Evolutionary conservation across 2,329 filamentous ascomycete genomes (phyloP).

Genomic region (Colletotrichum karsti): DNA sequence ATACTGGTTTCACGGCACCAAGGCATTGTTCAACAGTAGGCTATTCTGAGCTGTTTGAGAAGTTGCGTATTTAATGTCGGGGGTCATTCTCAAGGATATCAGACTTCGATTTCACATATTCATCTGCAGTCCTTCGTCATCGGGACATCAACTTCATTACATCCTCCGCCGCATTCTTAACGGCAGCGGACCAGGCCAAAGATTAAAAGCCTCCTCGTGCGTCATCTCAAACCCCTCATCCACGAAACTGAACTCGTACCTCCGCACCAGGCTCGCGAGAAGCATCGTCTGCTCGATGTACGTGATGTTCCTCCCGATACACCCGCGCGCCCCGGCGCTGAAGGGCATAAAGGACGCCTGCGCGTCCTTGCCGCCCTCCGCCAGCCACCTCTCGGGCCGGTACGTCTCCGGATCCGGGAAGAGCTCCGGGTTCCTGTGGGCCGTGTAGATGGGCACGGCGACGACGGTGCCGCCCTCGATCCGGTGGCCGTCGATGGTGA

Average conservation of each 20-base stretch:
- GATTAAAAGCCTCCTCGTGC: background rate
- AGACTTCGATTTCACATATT: no score
- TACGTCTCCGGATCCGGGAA: slow-evolving; percentile 30
- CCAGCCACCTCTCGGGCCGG: slow-evolving; percentile 45
- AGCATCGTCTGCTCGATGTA: slow-evolving; percentile 56
- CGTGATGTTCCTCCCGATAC: slow-evolving; percentile 41
- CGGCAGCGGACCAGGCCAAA: background rate
- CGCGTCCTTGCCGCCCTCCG: slow-evolving; percentile 45
- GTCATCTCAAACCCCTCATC: background rate
- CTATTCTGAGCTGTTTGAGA: no score
- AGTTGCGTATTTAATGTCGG: no score
- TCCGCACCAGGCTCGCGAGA: slow-evolving; percentile 49
- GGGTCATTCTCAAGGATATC: no score
- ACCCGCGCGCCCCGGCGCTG: slow-evolving; percentile 32
- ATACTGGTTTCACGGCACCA: no score
- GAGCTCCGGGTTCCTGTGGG: background rate
- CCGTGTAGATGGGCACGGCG: slow-evolving; percentile 44
- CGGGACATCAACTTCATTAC: background rate
- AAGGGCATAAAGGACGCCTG: slow-evolving; percentile 49
- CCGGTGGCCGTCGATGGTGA: slow-evolving; percentile 50
- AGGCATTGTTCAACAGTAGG: no score
- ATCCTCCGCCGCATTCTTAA: background rate
- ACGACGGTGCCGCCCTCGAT: slow-evolving; percentile 54
- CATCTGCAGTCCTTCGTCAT: no score
- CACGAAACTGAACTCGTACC: slow-evolving; percentile 45